Percentiles rank a stretch among this genome's conserved stretches.
phyloP scores from a whole-genome alignment of 2,329 filamentous ascomycete genomes.

The Colletotrichum musae region DNA sequence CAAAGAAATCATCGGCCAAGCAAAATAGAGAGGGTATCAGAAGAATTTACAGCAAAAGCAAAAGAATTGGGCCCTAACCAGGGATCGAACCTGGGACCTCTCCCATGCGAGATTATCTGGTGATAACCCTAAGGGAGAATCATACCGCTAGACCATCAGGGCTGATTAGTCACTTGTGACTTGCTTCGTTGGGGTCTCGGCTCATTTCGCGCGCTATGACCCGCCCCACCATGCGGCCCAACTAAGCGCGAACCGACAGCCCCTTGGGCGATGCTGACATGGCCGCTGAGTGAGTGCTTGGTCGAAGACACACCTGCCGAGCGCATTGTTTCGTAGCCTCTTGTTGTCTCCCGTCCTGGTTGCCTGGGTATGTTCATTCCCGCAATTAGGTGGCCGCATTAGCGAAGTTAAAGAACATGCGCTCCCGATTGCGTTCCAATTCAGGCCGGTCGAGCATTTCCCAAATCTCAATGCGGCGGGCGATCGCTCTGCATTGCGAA shows the following conservation, averaged over 20 bases:
- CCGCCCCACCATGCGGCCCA: no score
- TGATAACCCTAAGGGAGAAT: slow-evolving; percentile 7
- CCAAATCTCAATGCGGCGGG: not conserved
- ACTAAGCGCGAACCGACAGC: no score
- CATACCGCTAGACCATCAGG: slow-evolving; percentile 10
- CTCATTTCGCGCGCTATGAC: no score
- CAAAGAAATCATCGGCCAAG: no score
- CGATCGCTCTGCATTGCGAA: not conserved
- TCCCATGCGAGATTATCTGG: not conserved
- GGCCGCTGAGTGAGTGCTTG: no score
- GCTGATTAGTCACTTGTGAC: not conserved
- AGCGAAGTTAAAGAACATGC: not conserved
- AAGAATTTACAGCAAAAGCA: not conserved
- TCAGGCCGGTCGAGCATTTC: not conserved
- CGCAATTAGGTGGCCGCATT: not conserved
- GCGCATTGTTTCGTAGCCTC: no score
- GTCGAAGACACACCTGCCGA: no score
- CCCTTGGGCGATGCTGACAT: no score
- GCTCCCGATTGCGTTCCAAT: not conserved
- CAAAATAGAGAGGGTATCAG: no score
- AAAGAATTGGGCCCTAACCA: slow-evolving; percentile 1
- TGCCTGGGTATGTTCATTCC: not conserved
- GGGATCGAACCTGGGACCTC: slow-evolving; percentile 7
- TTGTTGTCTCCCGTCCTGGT: no score
- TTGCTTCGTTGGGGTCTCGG: not conserved